Conservation (phyloP, 176 grass and related monocot genomes). For the Microstegium vimineum region DNA sequence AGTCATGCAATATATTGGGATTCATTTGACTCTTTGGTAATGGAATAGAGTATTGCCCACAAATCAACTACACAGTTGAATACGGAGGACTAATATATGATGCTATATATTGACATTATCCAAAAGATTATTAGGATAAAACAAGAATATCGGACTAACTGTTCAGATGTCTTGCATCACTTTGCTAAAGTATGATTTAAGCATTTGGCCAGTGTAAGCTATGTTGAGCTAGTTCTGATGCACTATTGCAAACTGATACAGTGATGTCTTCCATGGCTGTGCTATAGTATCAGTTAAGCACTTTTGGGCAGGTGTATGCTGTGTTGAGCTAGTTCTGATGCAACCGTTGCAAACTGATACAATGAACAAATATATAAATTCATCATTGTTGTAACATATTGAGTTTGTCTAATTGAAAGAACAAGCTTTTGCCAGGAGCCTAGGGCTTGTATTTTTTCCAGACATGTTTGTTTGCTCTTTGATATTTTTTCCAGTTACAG, state of each 20-base stretch:
- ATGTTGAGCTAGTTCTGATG: not conserved
- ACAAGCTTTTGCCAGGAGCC: not conserved
- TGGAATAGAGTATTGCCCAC: not conserved
- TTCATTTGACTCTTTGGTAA: not conserved
- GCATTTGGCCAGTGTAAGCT: not conserved
- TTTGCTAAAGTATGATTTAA: not conserved
- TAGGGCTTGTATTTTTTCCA: not conserved
- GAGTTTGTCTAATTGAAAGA: not conserved
- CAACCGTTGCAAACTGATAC: not conserved
- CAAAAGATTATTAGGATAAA: not conserved
- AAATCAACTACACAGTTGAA: slow-evolving; percentile 11
- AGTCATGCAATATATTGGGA: not conserved
- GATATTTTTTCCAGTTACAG: not conserved
- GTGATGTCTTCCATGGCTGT: not conserved
- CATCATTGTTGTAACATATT: not conserved
- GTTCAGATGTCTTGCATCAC: slow-evolving; percentile 5
- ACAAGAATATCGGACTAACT: not conserved
- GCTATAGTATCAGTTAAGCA: not conserved
- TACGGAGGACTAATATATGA: not conserved
- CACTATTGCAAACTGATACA: not conserved
- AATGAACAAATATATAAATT: not conserved
- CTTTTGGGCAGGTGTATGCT: not conserved
- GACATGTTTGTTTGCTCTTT: slow-evolving; percentile 1
- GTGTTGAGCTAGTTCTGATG: not conserved
- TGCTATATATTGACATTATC: not conserved